phyloP scores from a whole-genome alignment of 2,329 filamentous ascomycete genomes.

The Beauveria rudraprayagi region DNA sequence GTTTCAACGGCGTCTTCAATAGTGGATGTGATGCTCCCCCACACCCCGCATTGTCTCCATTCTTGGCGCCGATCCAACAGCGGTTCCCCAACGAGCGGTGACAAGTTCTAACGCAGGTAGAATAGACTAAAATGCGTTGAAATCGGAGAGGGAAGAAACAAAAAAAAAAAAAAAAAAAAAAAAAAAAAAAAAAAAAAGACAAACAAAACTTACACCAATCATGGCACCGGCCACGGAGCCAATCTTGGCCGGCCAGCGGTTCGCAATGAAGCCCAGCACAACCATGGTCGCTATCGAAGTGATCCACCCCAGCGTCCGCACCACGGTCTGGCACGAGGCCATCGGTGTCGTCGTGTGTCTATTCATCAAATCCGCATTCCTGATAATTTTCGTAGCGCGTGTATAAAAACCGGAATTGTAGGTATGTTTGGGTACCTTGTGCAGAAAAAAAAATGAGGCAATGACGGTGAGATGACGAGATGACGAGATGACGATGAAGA shows the following conservation, averaged over 20 bases:
- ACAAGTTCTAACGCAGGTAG: not conserved
- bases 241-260: slow-evolving; percentile 23
- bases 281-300: slow-evolving; percentile 24
- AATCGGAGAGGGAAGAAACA: not conserved
- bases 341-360: not conserved
- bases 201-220: slow-evolving; percentile 21
- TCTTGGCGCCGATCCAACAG: not conserved
- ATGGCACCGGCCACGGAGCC: slow-evolving; percentile 24
- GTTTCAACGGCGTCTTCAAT: too few relatives aligned
- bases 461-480: too few relatives aligned
- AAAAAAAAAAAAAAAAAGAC: not conserved
- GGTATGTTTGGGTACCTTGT: too few relatives aligned
- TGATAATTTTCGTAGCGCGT: not conserved
- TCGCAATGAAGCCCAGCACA: slow-evolving; percentile 24
- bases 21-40: not conserved
- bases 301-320: slow-evolving; percentile 25
- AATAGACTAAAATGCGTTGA: not conserved
- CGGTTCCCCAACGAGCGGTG: not conserved
- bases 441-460: too few relatives aligned
- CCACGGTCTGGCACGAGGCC: slow-evolving; percentile 12
- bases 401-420: too few relatives aligned
- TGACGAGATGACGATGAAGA: too few relatives aligned
- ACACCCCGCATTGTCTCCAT: slow-evolving; percentile 6
- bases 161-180: not conserved
- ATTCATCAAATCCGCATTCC: not conserved